phyloP scores from a whole-genome alignment of 768 basidiomycete genomes.

The Neoboletus brunneissimus region DNA sequence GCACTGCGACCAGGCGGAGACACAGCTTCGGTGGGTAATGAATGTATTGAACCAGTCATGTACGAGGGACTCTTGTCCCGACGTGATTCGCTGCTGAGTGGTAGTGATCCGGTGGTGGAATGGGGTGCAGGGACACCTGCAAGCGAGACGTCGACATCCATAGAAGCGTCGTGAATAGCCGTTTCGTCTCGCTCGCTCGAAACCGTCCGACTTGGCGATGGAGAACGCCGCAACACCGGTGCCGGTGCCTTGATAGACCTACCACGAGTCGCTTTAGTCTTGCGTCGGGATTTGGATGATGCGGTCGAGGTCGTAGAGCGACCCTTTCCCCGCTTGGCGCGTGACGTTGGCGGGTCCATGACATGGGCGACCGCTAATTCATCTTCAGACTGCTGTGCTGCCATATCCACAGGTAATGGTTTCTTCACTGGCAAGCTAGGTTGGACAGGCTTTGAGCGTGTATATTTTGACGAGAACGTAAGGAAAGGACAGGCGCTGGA shows the following conservation, averaged over 20 bases:
- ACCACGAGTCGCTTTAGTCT: conserved; percentile 19
- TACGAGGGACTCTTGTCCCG: background rate
- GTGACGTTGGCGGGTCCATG: conserved; percentile 12
- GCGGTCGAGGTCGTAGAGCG: conserved; percentile 22
- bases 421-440: background rate
- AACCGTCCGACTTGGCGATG: conserved; percentile 6
- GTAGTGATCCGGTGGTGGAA: background rate
- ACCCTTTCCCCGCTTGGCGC: conserved; percentile 17
- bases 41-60: background rate
- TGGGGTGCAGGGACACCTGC: background rate
- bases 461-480: conserved; percentile 28
- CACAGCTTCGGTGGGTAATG: background rate
- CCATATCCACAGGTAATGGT: background rate
- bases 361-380: conserved; percentile 11
- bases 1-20: background rate
- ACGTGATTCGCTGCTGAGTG: background rate
- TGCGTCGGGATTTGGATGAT: conserved; percentile 25
- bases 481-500: conserved; percentile 48
- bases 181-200: background rate
- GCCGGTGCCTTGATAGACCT: conserved; percentile 20
- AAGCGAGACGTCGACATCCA: background rate
- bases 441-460: conserved; percentile 7
- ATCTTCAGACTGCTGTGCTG: conserved; percentile 25
- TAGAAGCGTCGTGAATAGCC: background rate
- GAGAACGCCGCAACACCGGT: conserved; percentile 13